Conservation (phyloP, 768 basidiomycete genomes). For the Hericium rajendrae region DNA sequence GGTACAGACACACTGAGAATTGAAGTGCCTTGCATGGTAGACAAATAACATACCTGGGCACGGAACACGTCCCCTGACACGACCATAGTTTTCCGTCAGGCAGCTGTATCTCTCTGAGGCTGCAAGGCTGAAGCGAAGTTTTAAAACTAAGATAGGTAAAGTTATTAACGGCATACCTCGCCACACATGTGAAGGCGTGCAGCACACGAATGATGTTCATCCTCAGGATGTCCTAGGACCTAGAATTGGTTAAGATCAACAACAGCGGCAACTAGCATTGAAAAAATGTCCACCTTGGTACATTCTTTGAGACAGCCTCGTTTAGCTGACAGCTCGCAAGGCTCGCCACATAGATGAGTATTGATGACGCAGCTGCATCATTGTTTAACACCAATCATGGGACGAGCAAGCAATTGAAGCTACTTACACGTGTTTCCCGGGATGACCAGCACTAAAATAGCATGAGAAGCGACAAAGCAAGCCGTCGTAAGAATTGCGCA, state of each 20-base stretch:
- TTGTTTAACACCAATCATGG: neutral
- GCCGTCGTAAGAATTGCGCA: constrained; percentile 12
- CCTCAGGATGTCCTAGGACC: constrained; percentile 34
- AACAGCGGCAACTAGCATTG: no score
- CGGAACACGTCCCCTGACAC: constrained; percentile 6
- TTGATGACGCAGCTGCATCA: constrained; percentile 37
- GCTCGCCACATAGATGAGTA: constrained; percentile 43
- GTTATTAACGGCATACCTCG: constrained; percentile 25
- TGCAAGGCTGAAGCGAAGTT: constrained; percentile 7
- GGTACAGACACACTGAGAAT: neutral
- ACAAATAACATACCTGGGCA: neutral
- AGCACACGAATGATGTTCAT: constrained; percentile 43
- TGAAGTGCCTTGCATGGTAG: no score
- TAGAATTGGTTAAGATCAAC: constrained; percentile 13
- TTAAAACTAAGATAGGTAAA: neutral
- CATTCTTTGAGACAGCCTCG: constrained; percentile 44
- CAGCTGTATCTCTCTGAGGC: constrained; percentile 1
- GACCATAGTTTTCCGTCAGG: constrained; percentile 5
- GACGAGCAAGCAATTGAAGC: neutral
- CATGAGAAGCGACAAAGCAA: neutral
- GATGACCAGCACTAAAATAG: constrained; percentile 43
- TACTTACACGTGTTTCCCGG: constrained; percentile 43
- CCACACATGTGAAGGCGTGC: constrained; percentile 48
- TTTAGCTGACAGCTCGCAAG: constrained; percentile 35
- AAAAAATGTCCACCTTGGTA: constrained; percentile 30